Evolutionary conservation across 305 asterid species (phyloP).

Genomic region (Fraxinus baroniana): DNA sequence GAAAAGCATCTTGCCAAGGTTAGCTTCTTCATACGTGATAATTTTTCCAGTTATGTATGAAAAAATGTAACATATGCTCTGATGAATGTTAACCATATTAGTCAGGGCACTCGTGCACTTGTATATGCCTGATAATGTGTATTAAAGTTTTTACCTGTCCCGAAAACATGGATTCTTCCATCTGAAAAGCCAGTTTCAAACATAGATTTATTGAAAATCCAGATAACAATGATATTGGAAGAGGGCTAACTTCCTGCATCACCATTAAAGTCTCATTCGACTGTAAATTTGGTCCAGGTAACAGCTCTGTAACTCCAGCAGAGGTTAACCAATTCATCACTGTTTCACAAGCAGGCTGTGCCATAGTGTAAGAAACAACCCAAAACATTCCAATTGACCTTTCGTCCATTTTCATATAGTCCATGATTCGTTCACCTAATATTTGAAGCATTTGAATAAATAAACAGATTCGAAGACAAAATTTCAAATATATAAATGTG

Average conservation of each 20-base stretch:
- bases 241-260: conserved; percentile 95
- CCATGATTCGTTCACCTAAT: conserved; percentile 88
- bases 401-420: conserved; percentile 98
- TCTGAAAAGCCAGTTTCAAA: conserved; percentile 72
- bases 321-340: conserved; percentile 89
- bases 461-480: background rate
- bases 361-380: conserved; percentile 99
- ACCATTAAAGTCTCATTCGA: conserved; percentile 78
- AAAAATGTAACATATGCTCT: background rate
- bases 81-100: background rate
- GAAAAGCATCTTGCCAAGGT: background rate
- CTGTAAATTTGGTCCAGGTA: conserved; percentile 78
- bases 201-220: conserved; percentile 88
- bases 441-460: conserved; percentile 19
- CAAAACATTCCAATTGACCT: conserved; percentile 98
- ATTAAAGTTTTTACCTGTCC: conserved; percentile 69
- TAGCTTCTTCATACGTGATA: background rate
- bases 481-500: background rate
- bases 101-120: conserved; percentile 12
- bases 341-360: conserved; percentile 93
- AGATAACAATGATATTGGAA: conserved; percentile 80
- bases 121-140: conserved; percentile 17
- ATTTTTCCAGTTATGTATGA: background rate
- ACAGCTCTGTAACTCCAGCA: conserved; percentile 78
- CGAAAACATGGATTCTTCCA: conserved; percentile 92